Base-by-base conservation (phyloP, 176 grass and related monocot species). In the Musa schizocarpa region DNA sequence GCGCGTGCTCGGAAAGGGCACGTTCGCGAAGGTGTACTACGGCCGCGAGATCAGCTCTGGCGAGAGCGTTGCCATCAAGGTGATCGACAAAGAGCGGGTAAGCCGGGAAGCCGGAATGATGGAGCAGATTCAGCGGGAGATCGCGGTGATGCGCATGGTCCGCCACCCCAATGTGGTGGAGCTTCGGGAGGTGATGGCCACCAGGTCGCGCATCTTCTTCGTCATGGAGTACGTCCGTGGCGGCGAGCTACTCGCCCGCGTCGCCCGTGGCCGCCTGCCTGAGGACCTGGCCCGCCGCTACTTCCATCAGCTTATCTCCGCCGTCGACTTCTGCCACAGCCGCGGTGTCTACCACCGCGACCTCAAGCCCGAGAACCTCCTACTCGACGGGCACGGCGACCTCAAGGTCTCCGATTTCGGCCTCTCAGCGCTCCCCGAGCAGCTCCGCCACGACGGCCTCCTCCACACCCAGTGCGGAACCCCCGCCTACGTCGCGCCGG, bases 381-480 rank as follows among this genome's bases (percentile, higher is more conserved):
- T 96, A 1, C 83, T 96, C 7, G 93, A 92, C 75, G 93, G 78
- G 69, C 71, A 63, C 0, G 89, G 89, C 0, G 22, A 83, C 16
- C 82, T 96, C 73, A 96, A 92, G 85, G 87, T 96, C 70, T 88
- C 93, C 26, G 93, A 96, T 78, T 96, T 96, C 78, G 93, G 93
- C 14, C 93, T 96, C 57, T 90, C 93, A 16, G 87, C 93, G 23
- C 81, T 92, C 52, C 93, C 93, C n/a, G 93, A 96, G 81, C 93
- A 96, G 87, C 83, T 92, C 3, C 81, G 29, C 0, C 87, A 96
- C 1, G 93, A 96, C 72, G 93, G 93, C 1, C 80, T 96, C 0
- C 86, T 96, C 83, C 93, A 96, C 79, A 96, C 93, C 22, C 93
- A 96, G 89, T 96, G 93, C 81, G 93, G 93, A 48, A 96, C 93